Base-by-base conservation (phyloP, 148 eudicot genomes). In the Bassia scoparia region DNA sequence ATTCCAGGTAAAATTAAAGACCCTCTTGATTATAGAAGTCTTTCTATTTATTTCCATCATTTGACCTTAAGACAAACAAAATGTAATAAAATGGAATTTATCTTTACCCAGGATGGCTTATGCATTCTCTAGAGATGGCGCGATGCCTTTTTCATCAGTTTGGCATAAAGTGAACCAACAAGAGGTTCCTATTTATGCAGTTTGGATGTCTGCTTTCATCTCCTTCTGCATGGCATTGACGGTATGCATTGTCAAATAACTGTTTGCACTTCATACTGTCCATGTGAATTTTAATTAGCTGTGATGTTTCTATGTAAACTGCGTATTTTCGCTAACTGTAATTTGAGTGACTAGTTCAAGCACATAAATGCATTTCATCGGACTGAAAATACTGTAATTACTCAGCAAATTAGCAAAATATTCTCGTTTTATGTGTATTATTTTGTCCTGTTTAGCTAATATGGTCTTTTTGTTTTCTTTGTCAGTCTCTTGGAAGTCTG, bases 41-140 rank as follows among this genome's bases (percentile, higher is more conserved):
- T 11, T 29, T 61, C 15, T 61, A 21, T 61, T 33, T 18, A 5
- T 16, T 5, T 30, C 37, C 27, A 15, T 12, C 17, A 15, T 10
- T 2, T 49, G 53, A 21, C n/a, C 12, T 12, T 49, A 11, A n/a
- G 29, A n/a, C n/a, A n/a, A n/a, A n/a, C 23, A 49, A 12, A 16
- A 49, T 35, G 41, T 14, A 4, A 15, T 33, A 50, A 67, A 20
- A 4, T 64, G 72, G 24, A 26, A 53, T 14, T 53, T 63, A 14
- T 65, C 44, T 27, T 2, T 65, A 60, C 46, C 13, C 82, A 89
- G 99, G 87, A 95, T 95, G 99, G 96, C 84, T 50, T 95, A 89
- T 80, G 97, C 99, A 49, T 95, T 95, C 87, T 95, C 97, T 31
- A 84, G 99, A 84, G 99, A 95, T 78, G 99, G 99, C n/a, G 97